Percentiles rank a stretch among this genome's conserved stretches.
Evolutionary conservation across 2,329 filamentous ascomycete species (phyloP).

Genomic region (Rugonectria rugulosa): DNA sequence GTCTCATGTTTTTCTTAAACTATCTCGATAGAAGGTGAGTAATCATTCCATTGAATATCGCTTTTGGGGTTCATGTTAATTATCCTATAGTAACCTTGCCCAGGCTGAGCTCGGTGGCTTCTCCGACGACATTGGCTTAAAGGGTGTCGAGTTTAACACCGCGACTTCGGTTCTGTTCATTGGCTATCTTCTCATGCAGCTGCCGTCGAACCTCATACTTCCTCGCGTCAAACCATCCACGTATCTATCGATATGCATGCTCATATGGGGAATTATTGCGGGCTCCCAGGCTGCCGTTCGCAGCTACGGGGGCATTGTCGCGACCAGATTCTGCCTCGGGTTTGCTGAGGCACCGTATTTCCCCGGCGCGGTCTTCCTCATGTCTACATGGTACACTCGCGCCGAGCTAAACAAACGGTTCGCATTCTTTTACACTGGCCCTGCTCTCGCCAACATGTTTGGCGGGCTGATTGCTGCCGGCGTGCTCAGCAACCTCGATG

Average conservation of each 20-base stretch:
- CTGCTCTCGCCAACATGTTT: constrained; percentile 47
- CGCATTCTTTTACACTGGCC: constrained; percentile 52
- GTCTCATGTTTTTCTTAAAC: constrained; percentile 51
- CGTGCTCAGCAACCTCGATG: constrained; percentile 46
- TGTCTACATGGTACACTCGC: constrained; percentile 62
- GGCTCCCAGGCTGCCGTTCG: constrained; percentile 51
- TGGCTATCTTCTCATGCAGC: constrained; percentile 41
- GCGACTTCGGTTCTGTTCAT: constrained; percentile 47
- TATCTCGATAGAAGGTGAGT: constrained; percentile 41
- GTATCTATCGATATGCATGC: constrained; percentile 51
- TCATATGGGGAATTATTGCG: constrained; percentile 50
- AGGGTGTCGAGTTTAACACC: constrained; percentile 45
- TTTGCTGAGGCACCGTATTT: constrained; percentile 50
- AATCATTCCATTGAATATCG: accelerated
- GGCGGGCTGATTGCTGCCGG: constrained; percentile 54
- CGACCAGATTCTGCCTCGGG: constrained; percentile 50
- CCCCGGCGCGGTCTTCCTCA: constrained; percentile 46
- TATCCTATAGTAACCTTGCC: constrained; percentile 65
- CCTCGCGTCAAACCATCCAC: constrained; percentile 50
- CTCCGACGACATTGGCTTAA: constrained; percentile 58
- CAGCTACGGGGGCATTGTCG: constrained; percentile 51
- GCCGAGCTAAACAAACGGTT: constrained; percentile 52
- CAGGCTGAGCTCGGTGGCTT: constrained; percentile 62
- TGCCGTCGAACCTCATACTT: constrained; percentile 51
- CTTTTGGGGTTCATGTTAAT: constrained; percentile 22